A percentile compares a stretch with the other conserved stretches of the same genome.
Evolutionary conservation across 2,329 filamentous ascomycete species (phyloP).

Genomic region (Blastomyces silverae): DNA sequence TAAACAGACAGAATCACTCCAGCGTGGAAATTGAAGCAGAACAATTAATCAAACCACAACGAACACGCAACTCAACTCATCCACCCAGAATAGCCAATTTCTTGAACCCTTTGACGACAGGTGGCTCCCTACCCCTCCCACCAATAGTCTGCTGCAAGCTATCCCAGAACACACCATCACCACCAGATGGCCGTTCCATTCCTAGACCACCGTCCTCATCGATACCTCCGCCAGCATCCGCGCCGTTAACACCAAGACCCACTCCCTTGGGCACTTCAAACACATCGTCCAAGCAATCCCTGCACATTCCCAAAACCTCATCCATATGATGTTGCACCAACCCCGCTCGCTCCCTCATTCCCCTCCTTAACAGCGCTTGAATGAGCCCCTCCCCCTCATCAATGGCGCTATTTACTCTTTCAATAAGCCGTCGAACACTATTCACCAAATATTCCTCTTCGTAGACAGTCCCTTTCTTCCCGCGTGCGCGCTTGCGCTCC

Average conservation of each 20-base stretch:
- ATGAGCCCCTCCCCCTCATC: conserved; percentile 69
- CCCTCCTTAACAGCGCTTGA: conserved; percentile 66
- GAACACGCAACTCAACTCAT: conserved; percentile 12
- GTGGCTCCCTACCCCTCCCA: conserved; percentile 41
- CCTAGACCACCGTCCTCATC: conserved; percentile 17
- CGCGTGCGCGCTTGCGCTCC: conserved; percentile 88
- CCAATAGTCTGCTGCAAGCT: conserved; percentile 35
- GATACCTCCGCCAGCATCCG: conserved; percentile 22
- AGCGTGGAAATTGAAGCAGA: not conserved
- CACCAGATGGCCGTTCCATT: conserved; percentile 21
- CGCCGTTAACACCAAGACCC: conserved; percentile 26
- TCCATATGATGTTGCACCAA: conserved; percentile 67
- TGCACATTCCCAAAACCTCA: conserved; percentile 67
- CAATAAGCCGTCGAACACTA: conserved; percentile 73
- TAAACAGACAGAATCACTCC: not conserved
- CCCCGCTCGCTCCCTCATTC: conserved; percentile 80
- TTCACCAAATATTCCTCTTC: conserved; percentile 96
- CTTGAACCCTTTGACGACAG: conserved; percentile 47
- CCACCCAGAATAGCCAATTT: conserved; percentile 34
- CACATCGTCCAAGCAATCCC: conserved; percentile 61
- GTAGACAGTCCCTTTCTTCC: conserved; percentile 95
- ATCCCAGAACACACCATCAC: conserved; percentile 38
- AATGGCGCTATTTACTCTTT: conserved; percentile 66
- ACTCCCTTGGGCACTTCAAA: conserved; percentile 45
- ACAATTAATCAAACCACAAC: not conserved